Base-by-base conservation (phyloP, 192 early-diverging fungal species). In the Jimgerdemannia lactiflua region DNA sequence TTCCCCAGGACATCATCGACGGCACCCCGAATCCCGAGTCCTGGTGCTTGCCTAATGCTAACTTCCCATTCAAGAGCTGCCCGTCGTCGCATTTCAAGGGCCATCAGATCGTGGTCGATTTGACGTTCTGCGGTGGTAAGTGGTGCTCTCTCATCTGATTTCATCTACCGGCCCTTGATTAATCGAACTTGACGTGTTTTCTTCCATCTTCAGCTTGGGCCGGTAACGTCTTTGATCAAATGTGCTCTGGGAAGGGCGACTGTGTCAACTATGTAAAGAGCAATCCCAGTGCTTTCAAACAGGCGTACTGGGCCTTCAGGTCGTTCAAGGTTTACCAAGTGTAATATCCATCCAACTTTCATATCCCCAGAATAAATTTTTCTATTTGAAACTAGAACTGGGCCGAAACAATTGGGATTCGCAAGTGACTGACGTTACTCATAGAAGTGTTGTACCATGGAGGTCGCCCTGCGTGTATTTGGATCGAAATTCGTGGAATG, bases 1-100 rank as follows among this genome's bases (percentile, higher is more conserved):
- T 70, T 17, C 70, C 70, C 19, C n/a, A 39, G 40, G 70, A 70
- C 42, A 70, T 70, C 17, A 18, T 43, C 19, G 19, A 6, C 11
- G 70, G 70, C 9, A 7, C 17, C 7, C 70, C 70, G 17, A 42
- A 70, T 9, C 70, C 70, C 1, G 43, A 17, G 59, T 19, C 20
- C 19, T 70, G 70, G 70, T 19, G 20, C 29, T 39, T 43, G 29
- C 70, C 70, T 44, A 43, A 70, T 8, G 76, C 71, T 10, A 20
- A 59, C 63, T 84, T 80, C 70, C 67, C 73, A 8, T 84, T 84
- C 42, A 64, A 40, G 59, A 79, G 59, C 19, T 85, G 79, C 70
- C 71, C 42, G n/a, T 40, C 42, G 4, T 20, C 29, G 4, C 43
- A 43, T 67, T 80, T 80, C 43, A 42, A 64, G 18, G 69, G 54